A percentile compares a stretch with the other conserved stretches of the same genome.
phyloP scores from a whole-genome alignment of 768 basidiomycete species.

The Fibroporia radiculosa region DNA sequence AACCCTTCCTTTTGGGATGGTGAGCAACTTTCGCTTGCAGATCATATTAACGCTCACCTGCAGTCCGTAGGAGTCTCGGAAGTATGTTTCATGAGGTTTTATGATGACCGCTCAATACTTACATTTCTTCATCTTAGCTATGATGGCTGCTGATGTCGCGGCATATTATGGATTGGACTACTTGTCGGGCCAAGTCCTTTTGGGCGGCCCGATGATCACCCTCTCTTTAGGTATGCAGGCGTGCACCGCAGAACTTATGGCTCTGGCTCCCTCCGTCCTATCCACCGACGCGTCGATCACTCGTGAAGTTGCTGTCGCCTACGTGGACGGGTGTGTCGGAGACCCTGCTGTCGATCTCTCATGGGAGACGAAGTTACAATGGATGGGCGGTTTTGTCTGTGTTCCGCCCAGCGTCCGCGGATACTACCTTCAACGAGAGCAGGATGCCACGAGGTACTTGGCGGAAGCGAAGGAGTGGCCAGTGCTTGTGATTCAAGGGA shows the following conservation, averaged over 20 bases:
- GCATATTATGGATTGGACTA: conserved; percentile 13
- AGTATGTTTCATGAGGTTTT: conserved; percentile 8
- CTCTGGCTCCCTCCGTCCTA: conserved; percentile 6
- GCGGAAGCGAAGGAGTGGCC: conserved; percentile 10
- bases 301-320: conserved; percentile 8
- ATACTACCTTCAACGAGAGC: conserved; percentile 12
- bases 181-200: conserved; percentile 17
- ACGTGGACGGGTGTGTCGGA: conserved; percentile 19
- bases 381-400: conserved; percentile 16
- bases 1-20: conserved; percentile 19
- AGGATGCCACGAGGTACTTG: conserved; percentile 17
- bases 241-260: conserved; percentile 1
- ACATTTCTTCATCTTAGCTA: conserved; percentile 2
- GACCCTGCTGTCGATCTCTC: conserved; percentile 9
- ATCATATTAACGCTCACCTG: background rate
- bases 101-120: too few species aligned
- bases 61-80: conserved; percentile 16
- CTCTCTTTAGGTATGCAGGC: conserved; percentile 4
- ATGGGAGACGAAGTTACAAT: conserved; percentile 13
- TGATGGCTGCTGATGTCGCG: conserved; percentile 13
- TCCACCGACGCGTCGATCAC: conserved; percentile 12
- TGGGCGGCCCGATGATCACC: conserved; percentile 17
- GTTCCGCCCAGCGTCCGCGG: conserved; percentile 16
- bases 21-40: conserved; percentile 4
- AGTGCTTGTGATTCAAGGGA: conserved; percentile 18